These are phyloP conservation scores for Sparassis latifolia DNA, from an alignment of 1,284 basidiomycete genomes.

Conservation along the genomic window DNA sequence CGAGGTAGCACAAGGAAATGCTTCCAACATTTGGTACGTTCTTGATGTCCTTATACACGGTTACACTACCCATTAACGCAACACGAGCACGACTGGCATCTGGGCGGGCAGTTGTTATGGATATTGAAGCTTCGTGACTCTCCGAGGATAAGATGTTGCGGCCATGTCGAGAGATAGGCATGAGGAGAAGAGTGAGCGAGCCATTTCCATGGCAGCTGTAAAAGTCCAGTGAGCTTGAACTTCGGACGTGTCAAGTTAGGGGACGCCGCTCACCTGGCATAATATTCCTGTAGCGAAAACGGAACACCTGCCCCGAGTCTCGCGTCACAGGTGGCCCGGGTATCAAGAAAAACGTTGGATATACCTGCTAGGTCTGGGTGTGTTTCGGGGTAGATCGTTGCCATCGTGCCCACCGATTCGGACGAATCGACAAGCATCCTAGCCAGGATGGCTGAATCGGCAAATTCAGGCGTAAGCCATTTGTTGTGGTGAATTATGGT, in stretches of 20 bases:
- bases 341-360: background rate
- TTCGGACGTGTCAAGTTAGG: too few species aligned
- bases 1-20: constrained; percentile 38
- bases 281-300: constrained; percentile 59
- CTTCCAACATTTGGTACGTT: constrained; percentile 26
- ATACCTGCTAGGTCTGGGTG: constrained; percentile 36
- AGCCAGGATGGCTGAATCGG: constrained; percentile 32
- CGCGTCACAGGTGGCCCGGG: too few species aligned
- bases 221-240: too few species aligned
- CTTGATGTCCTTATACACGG: constrained; percentile 31
- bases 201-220: constrained; percentile 51
- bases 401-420: constrained; percentile 39
- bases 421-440: constrained; percentile 36
- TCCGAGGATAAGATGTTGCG: constrained; percentile 46
- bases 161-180: constrained; percentile 58
- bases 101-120: constrained; percentile 39
- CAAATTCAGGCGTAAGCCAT: background rate
- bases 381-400: constrained; percentile 39
- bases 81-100: constrained; percentile 42
- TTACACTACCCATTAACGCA: constrained; percentile 49
- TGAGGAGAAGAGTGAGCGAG: constrained; percentile 53
- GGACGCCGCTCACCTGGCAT: constrained; percentile 31
- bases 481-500: background rate
- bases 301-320: constrained; percentile 36
- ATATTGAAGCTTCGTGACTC: constrained; percentile 44